Conservation (phyloP, 768 basidiomycete species). For the Naganishia friedmannii region DNA sequence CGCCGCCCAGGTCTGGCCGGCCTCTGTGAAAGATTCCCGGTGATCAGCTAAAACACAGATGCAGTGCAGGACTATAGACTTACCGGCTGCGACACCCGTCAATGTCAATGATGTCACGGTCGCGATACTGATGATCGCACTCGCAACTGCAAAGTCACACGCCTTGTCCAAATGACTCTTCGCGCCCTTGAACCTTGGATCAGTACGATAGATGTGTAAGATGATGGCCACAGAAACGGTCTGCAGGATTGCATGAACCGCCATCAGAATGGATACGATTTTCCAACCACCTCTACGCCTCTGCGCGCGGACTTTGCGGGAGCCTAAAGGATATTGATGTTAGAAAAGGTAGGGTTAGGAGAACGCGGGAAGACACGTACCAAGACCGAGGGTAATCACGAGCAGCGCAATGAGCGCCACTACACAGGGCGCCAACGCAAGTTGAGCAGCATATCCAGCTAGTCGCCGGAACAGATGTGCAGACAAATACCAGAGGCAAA, state of each 20-base stretch:
- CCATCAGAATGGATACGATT: conserved; percentile 48
- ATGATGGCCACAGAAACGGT: conserved; percentile 45
- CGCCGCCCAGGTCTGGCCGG: conserved; percentile 50
- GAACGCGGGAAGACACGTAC: conserved; percentile 29
- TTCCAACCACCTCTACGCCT: conserved; percentile 47
- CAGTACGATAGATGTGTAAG: conserved; percentile 48
- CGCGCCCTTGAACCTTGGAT: conserved; percentile 42
- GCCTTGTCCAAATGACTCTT: conserved; percentile 44
- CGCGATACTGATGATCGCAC: conserved; percentile 40
- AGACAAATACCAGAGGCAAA: background rate
- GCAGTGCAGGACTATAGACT: conserved; percentile 4
- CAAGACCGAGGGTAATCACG: conserved; percentile 49
- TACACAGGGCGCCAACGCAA: conserved; percentile 47
- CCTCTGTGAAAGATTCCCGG: conserved; percentile 30
- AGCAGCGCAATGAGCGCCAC: conserved; percentile 42
- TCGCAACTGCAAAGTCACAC: conserved; percentile 44
- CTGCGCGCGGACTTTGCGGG: conserved; percentile 42
- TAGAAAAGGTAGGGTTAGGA: background rate
- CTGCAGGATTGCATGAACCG: conserved; percentile 47
- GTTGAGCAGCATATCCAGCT: conserved; percentile 49
- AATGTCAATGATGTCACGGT: conserved; percentile 44
- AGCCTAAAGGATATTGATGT: conserved; percentile 29
- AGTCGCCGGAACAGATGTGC: conserved; percentile 10
- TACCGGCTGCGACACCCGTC: conserved; percentile 48
- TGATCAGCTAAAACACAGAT: background rate